Evolutionary conservation across 2,329 filamentous ascomycete species (phyloP), one percentile per base, ranked within the genome.

Genomic region (Fusarium protoensiforme): DNA sequence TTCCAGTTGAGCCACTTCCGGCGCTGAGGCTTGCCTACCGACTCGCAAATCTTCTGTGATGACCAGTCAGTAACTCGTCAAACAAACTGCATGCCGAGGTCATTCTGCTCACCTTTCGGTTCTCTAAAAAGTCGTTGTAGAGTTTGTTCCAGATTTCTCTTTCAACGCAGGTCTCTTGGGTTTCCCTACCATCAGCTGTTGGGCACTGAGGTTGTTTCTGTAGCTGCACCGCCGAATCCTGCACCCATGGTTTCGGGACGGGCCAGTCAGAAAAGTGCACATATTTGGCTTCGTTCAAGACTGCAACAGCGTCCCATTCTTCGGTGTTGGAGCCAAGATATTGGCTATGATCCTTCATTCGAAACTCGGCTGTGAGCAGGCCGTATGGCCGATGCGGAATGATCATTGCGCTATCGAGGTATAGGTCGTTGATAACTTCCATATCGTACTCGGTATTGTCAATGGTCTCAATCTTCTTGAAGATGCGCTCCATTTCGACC

Each of bases 261-360:
- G 92, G 92, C 89, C 90, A 92, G 78, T 94, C 92, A 9, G 89
- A 92, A 79, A 94, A 94, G 78, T 94, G 92, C 2, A 94, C 83
- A 31, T 92, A 85, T 72, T 92, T 93, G 10, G 91, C 89, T 75
- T 92, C 90, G 20, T 85, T 85, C 53, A 88, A 82, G 1, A 86
- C 84, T 20, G 79, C 64, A 61, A 80, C n/a, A 0, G 91, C 85
- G 78, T 93, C 87, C 90, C 92, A 93, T 8, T 78, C 76, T 71
- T 89, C 89, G 3, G 85, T 80, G 20, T 84, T 82, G 9, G 71
- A 71, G 0, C 80, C 78, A 2, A 85, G 80, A 39, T 86, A 87
- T 1, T 84, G 81, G 18, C 82, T 77, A 72, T 87, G 87, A 2
- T 90, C 81, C 13, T 87, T 11, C 69, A 75, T 77, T n/a, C 91